A percentile compares a stretch with the other conserved stretches of the same genome.
Evolutionary conservation across 1,284 basidiomycete species (phyloP).

Genomic region (Cutaneotrichosporon cyanovorans): DNA sequence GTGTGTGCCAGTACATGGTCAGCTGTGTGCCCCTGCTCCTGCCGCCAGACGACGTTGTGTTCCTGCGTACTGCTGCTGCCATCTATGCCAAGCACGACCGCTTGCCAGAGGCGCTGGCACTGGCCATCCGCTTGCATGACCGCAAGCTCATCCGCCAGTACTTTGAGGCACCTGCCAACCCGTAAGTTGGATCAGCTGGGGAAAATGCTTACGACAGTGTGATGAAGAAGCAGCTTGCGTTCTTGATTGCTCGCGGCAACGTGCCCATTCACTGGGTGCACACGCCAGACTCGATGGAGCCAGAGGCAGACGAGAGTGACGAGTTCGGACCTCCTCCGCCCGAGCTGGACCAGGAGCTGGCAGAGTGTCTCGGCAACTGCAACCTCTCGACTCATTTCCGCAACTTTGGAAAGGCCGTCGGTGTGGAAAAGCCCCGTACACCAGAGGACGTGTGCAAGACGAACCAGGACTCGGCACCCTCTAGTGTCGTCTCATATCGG

Average conservation of each 20-base stretch:
- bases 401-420: constrained; percentile 90
- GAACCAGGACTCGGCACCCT: constrained; percentile 57
- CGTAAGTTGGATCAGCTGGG: constrained; percentile 55
- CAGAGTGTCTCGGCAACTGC: constrained; percentile 76
- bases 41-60: constrained; percentile 85
- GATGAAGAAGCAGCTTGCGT: constrained; percentile 95
- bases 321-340: constrained; percentile 39
- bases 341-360: constrained; percentile 72
- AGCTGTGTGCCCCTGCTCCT: constrained; percentile 87
- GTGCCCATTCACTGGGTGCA: constrained; percentile 87
- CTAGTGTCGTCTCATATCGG: constrained; percentile 67
- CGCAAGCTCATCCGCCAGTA: constrained; percentile 68
- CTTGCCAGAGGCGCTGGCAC: constrained; percentile 82
- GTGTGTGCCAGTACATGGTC: constrained; percentile 98
- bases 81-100: constrained; percentile 85
- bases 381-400: constrained; percentile 78
- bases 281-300: constrained; percentile 46
- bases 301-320: constrained; percentile 51
- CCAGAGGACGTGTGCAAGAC: constrained; percentile 97
- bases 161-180: constrained; percentile 78
- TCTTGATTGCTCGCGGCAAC: constrained; percentile 85
- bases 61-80: constrained; percentile 80
- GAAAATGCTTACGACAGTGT: constrained; percentile 54
- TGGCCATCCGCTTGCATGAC: constrained; percentile 82
- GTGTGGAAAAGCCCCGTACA: constrained; percentile 79